These are phyloP conservation scores for Fraxinus platypoda DNA, from an alignment of 305 asterid species.

Conservation along the genomic window DNA sequence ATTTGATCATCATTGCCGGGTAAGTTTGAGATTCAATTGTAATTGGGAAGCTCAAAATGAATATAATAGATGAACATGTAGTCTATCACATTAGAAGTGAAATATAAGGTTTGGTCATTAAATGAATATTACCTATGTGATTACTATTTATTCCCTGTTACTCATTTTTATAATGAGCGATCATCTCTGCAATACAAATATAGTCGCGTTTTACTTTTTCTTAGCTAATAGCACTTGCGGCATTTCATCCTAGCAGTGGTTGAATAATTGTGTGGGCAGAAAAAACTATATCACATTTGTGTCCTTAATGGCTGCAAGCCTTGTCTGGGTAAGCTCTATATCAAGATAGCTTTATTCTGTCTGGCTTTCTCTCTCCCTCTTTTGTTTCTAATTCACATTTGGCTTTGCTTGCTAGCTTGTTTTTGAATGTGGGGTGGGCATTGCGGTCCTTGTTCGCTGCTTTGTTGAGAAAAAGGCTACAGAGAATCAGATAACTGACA, in stretches of 20 bases:
- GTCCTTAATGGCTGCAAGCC: conserved; percentile 91
- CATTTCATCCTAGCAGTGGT: conserved; percentile 66
- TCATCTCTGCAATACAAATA: not conserved
- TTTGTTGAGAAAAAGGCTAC: conserved; percentile 68
- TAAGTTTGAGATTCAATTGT: conserved; percentile 41
- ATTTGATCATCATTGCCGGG: conserved; percentile 99
- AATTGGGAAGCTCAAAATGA: not conserved
- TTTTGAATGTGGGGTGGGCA: conserved; percentile 83
- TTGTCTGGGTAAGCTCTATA: conserved; percentile 69
- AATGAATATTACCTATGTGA: not conserved
- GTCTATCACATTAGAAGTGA: not conserved
- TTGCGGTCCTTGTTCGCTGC: conserved; percentile 89
- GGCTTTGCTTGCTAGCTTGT: conserved; percentile 61
- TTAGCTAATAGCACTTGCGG: conserved; percentile 21
- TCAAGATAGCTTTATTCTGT: conserved; percentile 16
- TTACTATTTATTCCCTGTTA: not conserved
- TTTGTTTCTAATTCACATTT: conserved; percentile 21
- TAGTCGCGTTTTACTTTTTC: conserved; percentile 3
- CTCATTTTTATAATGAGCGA: not conserved
- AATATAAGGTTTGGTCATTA: not conserved
- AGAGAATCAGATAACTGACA: conserved; percentile 66
- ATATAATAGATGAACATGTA: not conserved
- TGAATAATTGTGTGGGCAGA: conserved; percentile 94
- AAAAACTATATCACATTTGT: conserved; percentile 81
- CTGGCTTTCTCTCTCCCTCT: not conserved